phyloP scores from a whole-genome alignment of 2,329 filamentous ascomycete species.

The Escovopsis weberi region DNA sequence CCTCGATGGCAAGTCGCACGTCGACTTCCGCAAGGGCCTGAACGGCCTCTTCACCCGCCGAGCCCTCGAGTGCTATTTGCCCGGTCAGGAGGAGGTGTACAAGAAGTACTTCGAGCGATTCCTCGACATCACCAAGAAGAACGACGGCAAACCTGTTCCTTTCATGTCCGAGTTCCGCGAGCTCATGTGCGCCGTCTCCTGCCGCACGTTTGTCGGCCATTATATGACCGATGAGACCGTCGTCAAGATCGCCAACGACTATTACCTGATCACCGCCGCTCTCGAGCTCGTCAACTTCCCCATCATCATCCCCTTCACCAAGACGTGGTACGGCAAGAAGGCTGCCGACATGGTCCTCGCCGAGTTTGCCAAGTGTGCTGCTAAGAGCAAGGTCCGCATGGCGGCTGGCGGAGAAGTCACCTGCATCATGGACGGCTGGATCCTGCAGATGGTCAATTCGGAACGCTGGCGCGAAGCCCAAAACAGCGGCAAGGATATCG shows the following conservation, averaged over 20 bases:
- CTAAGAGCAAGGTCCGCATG: constrained; percentile 89
- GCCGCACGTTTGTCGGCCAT: constrained; percentile 92
- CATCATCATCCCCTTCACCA: constrained; percentile 87
- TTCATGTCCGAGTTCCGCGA: constrained; percentile 92
- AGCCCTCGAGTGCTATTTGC: constrained; percentile 77
- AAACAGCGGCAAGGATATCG: constrained; percentile 53
- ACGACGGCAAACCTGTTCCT: constrained; percentile 57
- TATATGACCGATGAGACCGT: constrained; percentile 85
- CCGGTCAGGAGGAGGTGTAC: constrained; percentile 85
- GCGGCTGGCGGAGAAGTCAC: constrained; percentile 70
- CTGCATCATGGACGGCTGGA: constrained; percentile 94
- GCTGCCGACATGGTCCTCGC: constrained; percentile 80
- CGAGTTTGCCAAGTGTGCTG: constrained; percentile 82
- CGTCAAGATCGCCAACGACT: constrained; percentile 91
- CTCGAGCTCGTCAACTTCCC: constrained; percentile 97
- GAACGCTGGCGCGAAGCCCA: constrained; percentile 67
- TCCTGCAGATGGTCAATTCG: constrained; percentile 76
- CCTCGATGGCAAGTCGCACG: constrained; percentile 84
- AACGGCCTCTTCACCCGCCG: constrained; percentile 89
- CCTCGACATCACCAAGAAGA: constrained; percentile 57
- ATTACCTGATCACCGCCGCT: constrained; percentile 90
- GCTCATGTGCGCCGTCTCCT: constrained; percentile 86
- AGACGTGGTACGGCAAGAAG: constrained; percentile 95
- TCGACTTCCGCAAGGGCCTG: constrained; percentile 93
- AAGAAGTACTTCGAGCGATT: constrained; percentile 73